Conservation (phyloP, 306 rosid genomes). For the Cicer pinnatifidum region DNA sequence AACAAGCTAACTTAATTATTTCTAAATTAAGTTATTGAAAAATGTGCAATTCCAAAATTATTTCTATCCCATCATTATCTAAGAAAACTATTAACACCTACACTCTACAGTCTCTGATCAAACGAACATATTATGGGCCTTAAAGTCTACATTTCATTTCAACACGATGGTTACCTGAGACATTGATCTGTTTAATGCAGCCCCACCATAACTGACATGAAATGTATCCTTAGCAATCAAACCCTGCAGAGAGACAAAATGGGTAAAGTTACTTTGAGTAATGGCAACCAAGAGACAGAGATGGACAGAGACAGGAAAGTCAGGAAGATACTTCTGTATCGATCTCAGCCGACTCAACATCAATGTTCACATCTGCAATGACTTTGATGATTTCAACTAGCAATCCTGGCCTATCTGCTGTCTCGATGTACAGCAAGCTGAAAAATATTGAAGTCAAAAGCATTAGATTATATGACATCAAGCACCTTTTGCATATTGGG, state of each 20-base stretch:
- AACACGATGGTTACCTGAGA: slow-evolving; percentile 69
- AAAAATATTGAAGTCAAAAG: slow-evolving; percentile 41
- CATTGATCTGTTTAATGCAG: slow-evolving; percentile 77
- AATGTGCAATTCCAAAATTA: background rate
- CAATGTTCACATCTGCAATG: slow-evolving; percentile 89
- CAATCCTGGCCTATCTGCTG: slow-evolving; percentile 92
- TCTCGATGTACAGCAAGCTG: slow-evolving; percentile 90
- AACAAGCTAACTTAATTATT: slow-evolving; percentile 6
- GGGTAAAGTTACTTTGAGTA: slow-evolving; percentile 36
- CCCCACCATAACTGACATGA: slow-evolving; percentile 90
- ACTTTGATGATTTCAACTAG: slow-evolving; percentile 82
- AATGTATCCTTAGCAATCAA: slow-evolving; percentile 92
- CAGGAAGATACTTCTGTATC: slow-evolving; percentile 75
- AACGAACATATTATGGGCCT: slow-evolving; percentile 13
- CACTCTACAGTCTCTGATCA: background rate
- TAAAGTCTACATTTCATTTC: slow-evolving; percentile 22
- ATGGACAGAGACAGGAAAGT: slow-evolving; percentile 30
- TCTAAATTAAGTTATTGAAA: no score
- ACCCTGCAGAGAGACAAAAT: slow-evolving; percentile 62
- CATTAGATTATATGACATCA: slow-evolving; percentile 45
- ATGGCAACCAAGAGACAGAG: slow-evolving; percentile 11
- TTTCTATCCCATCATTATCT: slow-evolving; percentile 9
- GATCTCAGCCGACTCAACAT: slow-evolving; percentile 91
- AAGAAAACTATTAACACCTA: background rate
- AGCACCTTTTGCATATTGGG: slow-evolving; percentile 30